Evolutionary conservation across 257 asterid species (phyloP).

Genomic region (Petunia secreta): DNA sequence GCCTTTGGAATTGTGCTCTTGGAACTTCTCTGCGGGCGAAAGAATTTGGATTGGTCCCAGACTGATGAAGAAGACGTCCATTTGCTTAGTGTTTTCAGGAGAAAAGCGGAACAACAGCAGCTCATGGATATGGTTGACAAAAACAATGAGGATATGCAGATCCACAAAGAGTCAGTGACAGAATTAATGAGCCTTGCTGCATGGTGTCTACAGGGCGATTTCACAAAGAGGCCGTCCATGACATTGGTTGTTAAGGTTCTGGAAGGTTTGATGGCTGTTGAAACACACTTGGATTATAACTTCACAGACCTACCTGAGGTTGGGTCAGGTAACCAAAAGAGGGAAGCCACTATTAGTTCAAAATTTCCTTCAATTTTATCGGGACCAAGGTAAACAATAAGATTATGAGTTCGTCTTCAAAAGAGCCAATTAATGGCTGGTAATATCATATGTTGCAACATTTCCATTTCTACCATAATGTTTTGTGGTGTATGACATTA

Average conservation of each 20-base stretch:
- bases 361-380: conserved; percentile 18
- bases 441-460: too few species aligned
- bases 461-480: neutral
- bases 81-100: conserved; percentile 27
- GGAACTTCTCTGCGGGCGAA: conserved; percentile 34
- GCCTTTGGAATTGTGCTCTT: conserved; percentile 35
- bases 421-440: too few species aligned
- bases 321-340: neutral
- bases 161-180: conserved; percentile 6
- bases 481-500: neutral
- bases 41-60: conserved; percentile 30
- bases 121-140: conserved; percentile 30
- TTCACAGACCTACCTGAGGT: neutral
- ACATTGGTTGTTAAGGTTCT: conserved; percentile 31
- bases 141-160: conserved; percentile 9
- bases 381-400: conserved; percentile 18
- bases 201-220: conserved; percentile 38
- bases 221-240: conserved; percentile 36
- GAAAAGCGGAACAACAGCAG: conserved; percentile 23
- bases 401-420: neutral
- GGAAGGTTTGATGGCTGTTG: conserved; percentile 29
- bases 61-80: conserved; percentile 26
- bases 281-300: conserved; percentile 23
- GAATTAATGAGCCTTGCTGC: conserved; percentile 30
- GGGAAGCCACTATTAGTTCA: neutral